These are phyloP conservation scores for Trypanosoma cruzi DNA, from an alignment of 208 protist species.

Conservation along the genomic window DNA sequence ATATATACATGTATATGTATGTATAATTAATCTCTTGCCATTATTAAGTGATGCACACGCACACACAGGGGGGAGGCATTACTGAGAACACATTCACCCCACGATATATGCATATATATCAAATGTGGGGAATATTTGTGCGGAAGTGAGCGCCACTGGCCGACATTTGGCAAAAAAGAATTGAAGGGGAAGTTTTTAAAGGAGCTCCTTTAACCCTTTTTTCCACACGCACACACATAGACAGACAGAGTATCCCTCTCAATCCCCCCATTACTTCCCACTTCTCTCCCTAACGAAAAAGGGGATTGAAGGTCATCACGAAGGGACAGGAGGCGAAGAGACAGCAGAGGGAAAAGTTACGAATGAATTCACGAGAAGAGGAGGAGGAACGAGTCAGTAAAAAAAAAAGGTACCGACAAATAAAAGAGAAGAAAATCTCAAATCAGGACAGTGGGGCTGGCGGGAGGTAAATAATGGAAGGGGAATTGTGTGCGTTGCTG, in stretches of 20 bases:
- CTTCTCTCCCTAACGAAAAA: neutral
- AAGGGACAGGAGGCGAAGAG: too few relatives aligned
- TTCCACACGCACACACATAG: neutral
- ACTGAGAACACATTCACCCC: too few relatives aligned
- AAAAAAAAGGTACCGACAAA: neutral
- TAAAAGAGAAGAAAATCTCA: neutral
- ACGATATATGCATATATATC: constrained; percentile 4
- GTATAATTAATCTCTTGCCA: too few relatives aligned
- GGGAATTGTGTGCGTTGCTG: neutral
- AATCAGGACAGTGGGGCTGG: neutral
- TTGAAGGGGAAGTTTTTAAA: neutral
- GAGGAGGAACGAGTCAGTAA: neutral
- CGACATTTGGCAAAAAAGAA: neutral
- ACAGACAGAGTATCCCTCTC: neutral
- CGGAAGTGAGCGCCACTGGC: neutral
- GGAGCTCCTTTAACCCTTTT: neutral
- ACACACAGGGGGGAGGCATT: too few relatives aligned
- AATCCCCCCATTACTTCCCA: neutral
- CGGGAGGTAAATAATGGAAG: too few relatives aligned
- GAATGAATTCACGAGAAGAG: neutral
- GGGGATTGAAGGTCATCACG: too few relatives aligned
- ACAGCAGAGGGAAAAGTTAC: neutral
- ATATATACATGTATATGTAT: constrained; percentile 22
- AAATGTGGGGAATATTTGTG: neutral
- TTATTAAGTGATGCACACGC: too few relatives aligned